phyloP scores from a whole-genome alignment of 257 asterid genomes.

The Salvia hispanica region DNA sequence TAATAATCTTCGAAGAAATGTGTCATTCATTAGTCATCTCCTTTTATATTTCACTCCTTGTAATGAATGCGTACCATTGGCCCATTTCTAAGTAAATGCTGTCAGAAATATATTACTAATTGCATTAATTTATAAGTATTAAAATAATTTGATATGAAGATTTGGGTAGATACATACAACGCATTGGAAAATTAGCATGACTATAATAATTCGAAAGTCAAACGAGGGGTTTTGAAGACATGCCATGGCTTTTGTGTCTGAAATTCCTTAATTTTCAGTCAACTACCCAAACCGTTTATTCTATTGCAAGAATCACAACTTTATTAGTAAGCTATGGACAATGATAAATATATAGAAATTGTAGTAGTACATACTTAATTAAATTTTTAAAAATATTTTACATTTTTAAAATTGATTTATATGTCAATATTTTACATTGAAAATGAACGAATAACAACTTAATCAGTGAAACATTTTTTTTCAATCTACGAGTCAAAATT shows the following conservation, averaged over 20 bases:
- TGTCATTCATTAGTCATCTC: not conserved
- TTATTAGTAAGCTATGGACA: too few species aligned
- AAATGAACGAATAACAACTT: too few species aligned
- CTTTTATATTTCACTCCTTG: not conserved
- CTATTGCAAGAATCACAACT: too few species aligned
- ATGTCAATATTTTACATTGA: too few species aligned
- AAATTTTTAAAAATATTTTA: too few species aligned
- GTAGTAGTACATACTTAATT: too few species aligned
- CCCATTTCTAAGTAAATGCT: not conserved
- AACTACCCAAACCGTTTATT: slow-evolving; percentile 14
- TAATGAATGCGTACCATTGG: not conserved
- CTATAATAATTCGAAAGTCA: slow-evolving; percentile 19
- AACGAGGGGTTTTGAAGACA: slow-evolving; percentile 21
- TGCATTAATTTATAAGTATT: too few species aligned
- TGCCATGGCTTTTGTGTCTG: slow-evolving; percentile 13
- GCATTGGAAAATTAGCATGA: not conserved
- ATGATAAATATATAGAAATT: too few species aligned
- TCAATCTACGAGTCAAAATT: too few species aligned
- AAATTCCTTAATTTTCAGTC: not conserved
- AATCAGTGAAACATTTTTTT: too few species aligned
- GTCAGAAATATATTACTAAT: not conserved
- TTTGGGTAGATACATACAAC: slow-evolving; percentile 14
- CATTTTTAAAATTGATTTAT: too few species aligned
- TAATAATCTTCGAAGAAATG: not conserved
- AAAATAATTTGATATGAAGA: not conserved